Evolutionary conservation across 2,329 filamentous ascomycete species (phyloP).

Genomic region (Diaporthe sp.): DNA sequence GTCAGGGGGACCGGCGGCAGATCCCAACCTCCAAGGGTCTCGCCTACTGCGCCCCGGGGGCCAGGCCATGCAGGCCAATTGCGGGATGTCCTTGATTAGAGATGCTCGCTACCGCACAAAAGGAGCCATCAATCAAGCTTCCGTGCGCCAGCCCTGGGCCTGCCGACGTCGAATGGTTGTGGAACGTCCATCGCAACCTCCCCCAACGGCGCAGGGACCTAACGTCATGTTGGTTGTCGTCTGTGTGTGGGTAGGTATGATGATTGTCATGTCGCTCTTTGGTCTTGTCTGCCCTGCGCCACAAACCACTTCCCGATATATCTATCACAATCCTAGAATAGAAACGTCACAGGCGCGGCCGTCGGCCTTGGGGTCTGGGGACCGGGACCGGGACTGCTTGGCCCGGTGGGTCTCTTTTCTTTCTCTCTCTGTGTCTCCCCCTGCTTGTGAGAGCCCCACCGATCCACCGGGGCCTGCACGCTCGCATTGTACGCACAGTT

Average conservation of each 20-base stretch:
- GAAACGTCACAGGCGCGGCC: neutral
- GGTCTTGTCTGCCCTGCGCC: neutral
- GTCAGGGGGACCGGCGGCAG: constrained; percentile 28
- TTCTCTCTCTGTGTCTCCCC: neutral
- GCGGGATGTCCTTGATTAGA: constrained; percentile 27
- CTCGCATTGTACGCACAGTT: neutral
- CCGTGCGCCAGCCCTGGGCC: neutral
- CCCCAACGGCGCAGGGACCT: neutral
- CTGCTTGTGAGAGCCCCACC: neutral
- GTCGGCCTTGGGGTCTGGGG: neutral
- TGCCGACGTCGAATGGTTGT: neutral
- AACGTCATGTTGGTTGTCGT: neutral
- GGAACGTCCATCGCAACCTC: constrained; percentile 4
- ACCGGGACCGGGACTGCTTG: neutral
- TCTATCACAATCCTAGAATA: constrained; percentile 3
- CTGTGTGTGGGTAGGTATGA: neutral
- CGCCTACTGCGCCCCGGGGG: neutral
- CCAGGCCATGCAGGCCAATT: neutral
- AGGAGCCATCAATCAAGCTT: neutral
- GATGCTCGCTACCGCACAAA: constrained; percentile 9
- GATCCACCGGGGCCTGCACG: neutral
- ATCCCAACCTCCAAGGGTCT: constrained; percentile 32
- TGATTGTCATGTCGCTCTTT: constrained; percentile 6
- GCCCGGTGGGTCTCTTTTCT: constrained; percentile 7
- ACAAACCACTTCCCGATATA: constrained; percentile 11